Evolutionary conservation across 2,329 filamentous ascomycete species (phyloP).

Genomic region (Xylaria polymorpha): DNA sequence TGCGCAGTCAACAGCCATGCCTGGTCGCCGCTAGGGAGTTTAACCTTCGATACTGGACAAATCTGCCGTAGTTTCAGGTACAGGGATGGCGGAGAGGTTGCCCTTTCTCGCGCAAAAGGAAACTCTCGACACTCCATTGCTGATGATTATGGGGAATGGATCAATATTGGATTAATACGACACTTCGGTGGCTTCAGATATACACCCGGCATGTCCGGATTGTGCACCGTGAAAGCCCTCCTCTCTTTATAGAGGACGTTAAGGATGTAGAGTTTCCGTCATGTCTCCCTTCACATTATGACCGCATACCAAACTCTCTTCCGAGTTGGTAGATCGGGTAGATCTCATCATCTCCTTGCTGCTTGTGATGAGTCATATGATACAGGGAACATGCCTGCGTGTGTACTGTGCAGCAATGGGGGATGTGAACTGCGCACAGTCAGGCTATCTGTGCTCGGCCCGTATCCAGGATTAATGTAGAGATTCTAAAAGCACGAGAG

Average conservation of each 20-base stretch:
- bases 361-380: background rate
- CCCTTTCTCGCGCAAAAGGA: conserved; percentile 31
- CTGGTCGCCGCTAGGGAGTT: conserved; percentile 19
- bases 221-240: background rate
- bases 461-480: background rate
- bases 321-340: background rate
- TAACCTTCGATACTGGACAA: conserved; percentile 28
- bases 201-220: background rate
- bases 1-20: conserved; percentile 32
- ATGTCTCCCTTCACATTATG: conserved; percentile 13
- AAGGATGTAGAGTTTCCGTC: background rate
- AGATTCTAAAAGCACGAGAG: background rate
- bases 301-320: conserved; percentile 21
- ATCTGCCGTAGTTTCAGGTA: conserved; percentile 18
- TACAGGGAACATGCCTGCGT: conserved; percentile 4
- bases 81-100: conserved; percentile 7
- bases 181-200: background rate
- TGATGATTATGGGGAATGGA: background rate
- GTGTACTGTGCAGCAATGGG: background rate
- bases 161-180: conserved; percentile 4
- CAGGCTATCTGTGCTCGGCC: background rate
- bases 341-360: background rate
- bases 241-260: background rate
- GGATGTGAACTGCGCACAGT: background rate
- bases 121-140: conserved; percentile 16